A percentile compares a stretch with the other conserved stretches of the same genome.
Conservation (phyloP, 2,329 filamentous ascomycete species). For the Plenodomus tracheiphilus region DNA sequence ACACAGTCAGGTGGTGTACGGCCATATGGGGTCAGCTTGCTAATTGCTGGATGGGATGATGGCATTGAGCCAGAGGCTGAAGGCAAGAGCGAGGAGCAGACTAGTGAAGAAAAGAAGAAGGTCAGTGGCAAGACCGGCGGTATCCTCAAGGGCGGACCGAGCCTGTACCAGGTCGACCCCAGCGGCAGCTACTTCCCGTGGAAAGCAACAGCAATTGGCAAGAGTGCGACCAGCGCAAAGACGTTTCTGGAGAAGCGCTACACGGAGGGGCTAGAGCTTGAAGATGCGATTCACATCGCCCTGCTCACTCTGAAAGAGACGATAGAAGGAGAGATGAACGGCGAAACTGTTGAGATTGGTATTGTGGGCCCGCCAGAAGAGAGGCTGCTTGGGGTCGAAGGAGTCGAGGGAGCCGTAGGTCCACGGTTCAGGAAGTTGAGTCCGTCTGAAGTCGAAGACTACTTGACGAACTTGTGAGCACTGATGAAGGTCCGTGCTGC, state of each 20-base stretch:
- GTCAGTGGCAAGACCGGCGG: slow-evolving; percentile 87
- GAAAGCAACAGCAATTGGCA: slow-evolving; percentile 99
- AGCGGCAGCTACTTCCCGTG: slow-evolving; percentile 98
- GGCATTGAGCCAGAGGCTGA: slow-evolving; percentile 85
- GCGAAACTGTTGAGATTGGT: slow-evolving; percentile 97
- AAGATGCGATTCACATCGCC: slow-evolving; percentile 98
- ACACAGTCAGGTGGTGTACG: slow-evolving; percentile 97
- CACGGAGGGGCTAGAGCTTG: slow-evolving; percentile 92
- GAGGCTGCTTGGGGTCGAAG: slow-evolving; percentile 87
- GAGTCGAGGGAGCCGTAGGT: slow-evolving; percentile 80
- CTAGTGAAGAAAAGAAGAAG: slow-evolving; percentile 68
- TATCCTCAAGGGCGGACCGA: slow-evolving; percentile 92
- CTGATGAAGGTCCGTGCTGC: background rate
- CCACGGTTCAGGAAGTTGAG: slow-evolving; percentile 92
- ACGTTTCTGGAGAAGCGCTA: slow-evolving; percentile 99
- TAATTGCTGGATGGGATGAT: slow-evolving; percentile 98
- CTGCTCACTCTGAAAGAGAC: slow-evolving; percentile 97
- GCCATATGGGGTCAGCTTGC: slow-evolving; percentile 92
- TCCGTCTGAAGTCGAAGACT: slow-evolving; percentile 98
- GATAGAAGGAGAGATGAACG: slow-evolving; percentile 99
- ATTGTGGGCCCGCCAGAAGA: slow-evolving; percentile 95
- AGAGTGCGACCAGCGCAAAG: slow-evolving; percentile 97
- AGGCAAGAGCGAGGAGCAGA: slow-evolving; percentile 57
- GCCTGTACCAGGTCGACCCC: slow-evolving; percentile 98
- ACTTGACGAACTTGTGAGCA: slow-evolving; percentile 91